Evolutionary conservation across 352 stramenopile genomes (phyloP).

Genomic region (Phytopythium kandeliae): DNA sequence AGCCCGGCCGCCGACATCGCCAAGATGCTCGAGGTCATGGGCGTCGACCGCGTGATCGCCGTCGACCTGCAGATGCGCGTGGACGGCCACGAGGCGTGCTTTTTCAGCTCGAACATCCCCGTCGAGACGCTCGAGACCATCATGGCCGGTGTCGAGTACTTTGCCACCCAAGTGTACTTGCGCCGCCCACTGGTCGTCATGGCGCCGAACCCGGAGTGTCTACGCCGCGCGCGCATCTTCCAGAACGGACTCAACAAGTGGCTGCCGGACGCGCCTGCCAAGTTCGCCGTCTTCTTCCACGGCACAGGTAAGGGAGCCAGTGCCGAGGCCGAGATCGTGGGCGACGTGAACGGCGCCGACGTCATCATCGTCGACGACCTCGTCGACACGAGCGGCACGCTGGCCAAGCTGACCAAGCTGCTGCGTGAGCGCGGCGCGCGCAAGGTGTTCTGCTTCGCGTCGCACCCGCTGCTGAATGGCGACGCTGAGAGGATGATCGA

Average conservation of each 20-base stretch:
- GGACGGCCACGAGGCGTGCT: constrained; percentile 86
- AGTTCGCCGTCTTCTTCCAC: constrained; percentile 82
- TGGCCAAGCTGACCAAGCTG: constrained; percentile 79
- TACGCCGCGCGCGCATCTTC: constrained; percentile 82
- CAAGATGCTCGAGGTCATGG: constrained; percentile 94
- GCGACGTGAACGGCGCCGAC: constrained; percentile 84
- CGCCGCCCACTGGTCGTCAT: constrained; percentile 82
- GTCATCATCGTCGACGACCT: constrained; percentile 92
- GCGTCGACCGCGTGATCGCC: constrained; percentile 91
- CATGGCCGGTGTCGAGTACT: constrained; percentile 89
- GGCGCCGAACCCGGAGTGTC: constrained; percentile 83
- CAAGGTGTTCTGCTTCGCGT: constrained; percentile 89
- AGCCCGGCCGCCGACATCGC: constrained; percentile 84
- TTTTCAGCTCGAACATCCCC: constrained; percentile 88
- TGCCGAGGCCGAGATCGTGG: constrained; percentile 80
- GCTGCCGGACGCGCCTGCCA: constrained; percentile 72
- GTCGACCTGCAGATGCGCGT: constrained; percentile 91
- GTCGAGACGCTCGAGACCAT: constrained; percentile 93
- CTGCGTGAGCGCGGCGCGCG: constrained; percentile 77
- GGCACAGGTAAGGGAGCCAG: constrained; percentile 58
- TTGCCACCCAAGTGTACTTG: constrained; percentile 80
- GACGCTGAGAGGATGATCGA: constrained; percentile 85
- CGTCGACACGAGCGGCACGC: constrained; percentile 81
- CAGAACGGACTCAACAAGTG: constrained; percentile 85
- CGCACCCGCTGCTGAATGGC: constrained; percentile 86